Evolutionary conservation across 1,139 yeast species (phyloP), one percentile per base, ranked within the genome.

Genomic region (Debaryomycetaceae sp.): DNA sequence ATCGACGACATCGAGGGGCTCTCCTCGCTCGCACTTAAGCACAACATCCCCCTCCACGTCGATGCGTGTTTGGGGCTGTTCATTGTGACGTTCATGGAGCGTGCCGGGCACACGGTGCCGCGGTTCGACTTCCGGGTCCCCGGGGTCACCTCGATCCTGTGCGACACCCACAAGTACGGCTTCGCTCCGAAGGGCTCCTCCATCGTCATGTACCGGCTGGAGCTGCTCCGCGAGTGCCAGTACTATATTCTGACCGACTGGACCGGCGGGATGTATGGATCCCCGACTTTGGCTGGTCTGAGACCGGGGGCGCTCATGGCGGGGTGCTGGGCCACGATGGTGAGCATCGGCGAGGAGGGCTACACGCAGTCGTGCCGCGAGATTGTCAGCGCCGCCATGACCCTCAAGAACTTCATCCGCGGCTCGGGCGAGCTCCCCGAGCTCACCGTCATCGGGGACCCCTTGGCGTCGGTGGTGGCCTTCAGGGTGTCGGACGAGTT

Each of bases 121-220:
- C 47, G 61, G 12, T 89, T 89, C 58, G 98, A 91, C 54, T 91
- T 91, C 58, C 65, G 93, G 41, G 70, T 86, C 2, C 82, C 86
- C 1, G 97, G 97, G 24, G 97, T 91, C n/a, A 91, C 97, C 1
- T 88, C 96, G 3, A 89, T 91, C 38, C 84, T 96, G 9, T 91
- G 97, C 58, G 98, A 91, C 53, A 89, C 97, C 12, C 98, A 91
- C 65, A 91, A 91, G 56, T 91, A 91, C 51, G 98, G 97, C 2
- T 91, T 89, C 66, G 96, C 97, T 7, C 97, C 98, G 27, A 91
- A 91, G 57, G 98, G 98, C 4, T 83, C 95, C 0, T 86, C 96
- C 1, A 73, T 89, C 23, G 83, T 91, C 45, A 83, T 91, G 95
- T 91, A 91, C 57, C 71, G 96, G 31, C 59, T 68, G 38, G 50